Evolutionary conservation across 441 rosid genomes (phyloP), one percentile per base, ranked within the genome.

Genomic region (Euphorbia neoarborescens): DNA sequence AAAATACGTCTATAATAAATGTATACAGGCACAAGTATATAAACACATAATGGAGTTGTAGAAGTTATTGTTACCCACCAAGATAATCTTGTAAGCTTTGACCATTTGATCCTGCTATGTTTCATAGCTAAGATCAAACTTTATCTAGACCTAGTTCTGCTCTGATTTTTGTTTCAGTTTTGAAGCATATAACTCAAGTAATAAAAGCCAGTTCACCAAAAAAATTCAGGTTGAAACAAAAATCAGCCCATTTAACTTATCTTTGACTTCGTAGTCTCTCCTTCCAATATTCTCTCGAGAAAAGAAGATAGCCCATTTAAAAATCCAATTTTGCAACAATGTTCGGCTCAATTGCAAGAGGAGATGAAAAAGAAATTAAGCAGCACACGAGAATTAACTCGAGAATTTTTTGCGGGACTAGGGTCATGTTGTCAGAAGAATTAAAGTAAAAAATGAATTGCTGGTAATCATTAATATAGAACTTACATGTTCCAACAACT

Each of bases 401-500:
- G 17, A 48, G 4, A 24, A 54, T 8, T 15, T 60, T 60, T 20
- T 22, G 4, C 63, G 20, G 12, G 37, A 22, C 7, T 8, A 8
- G 25, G 35, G 25, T 46, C 20, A 15, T 5, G 34, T n/a, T 28
- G 8, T n/a, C 61, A 35, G 14, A 54, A 22, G 6, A 70, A 51
- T 13, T 24, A 22, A 25, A 57, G 4, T 11, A 12, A 56, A 2
- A 57, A 24, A 57, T 11, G 17, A 12, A 24, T 12, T 57, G 34
- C 28, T 27, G 60, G 71, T 28, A 69, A 71, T 28, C 46, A 62
- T 64, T 32, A 1, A 65, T 62, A 35, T 66, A 38, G 44, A 69
- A 76, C 84, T 78, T 75, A 89, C 99, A 82, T 86, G 89, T 81
- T 95, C 98, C 86, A 88, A 84, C 72, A 92, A 85, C 79, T 89